Base-by-base conservation (phyloP, 768 basidiomycete genomes). In the Russula compacta region DNA sequence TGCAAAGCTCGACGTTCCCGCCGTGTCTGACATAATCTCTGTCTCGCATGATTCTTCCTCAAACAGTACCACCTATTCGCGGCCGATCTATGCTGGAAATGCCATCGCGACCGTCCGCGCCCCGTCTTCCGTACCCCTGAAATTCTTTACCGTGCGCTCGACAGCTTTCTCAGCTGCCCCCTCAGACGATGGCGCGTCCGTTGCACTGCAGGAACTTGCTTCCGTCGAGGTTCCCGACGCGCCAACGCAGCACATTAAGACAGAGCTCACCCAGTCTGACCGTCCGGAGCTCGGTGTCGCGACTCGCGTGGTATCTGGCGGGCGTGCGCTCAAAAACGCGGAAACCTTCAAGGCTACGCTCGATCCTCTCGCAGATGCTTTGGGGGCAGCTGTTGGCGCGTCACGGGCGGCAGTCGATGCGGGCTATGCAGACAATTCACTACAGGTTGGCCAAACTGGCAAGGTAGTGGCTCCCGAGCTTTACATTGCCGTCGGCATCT, bases 391-490 rank as follows among this genome's bases (percentile, higher is more conserved):
- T 33, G 90, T 99, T 61, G 97, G 97, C 61, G 97, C 97, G n/a
- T 94, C 92, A 19, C 85, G 97, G 56, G 97, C 97, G 6, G 97
- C 97, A 4, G 97, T 99, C 17, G 97, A 99, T 72, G 92, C 94
- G 32, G 97, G 97, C 1, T 98, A 98, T 69, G 93, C 92, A 33
- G 97, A 98, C 73, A 98, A 98, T 75, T 94, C 92, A 4, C 71
- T 98, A 53, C 97, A 99, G 74, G 97, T 99, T n/a, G 97, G 97
- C 24, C 97, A 99, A 77, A 99, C 97, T 0, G 97, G 97, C 58
- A 98, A 98, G 75, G 89, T 99, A 39, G 95, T 98, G 46, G 95
- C 97, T 3, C 95, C 97, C 0, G 91, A 95, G 71, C 76, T 99
- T 56, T 99, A 99, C 74, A 82, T 98, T 74, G 97, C 97, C 4